A percentile compares a stretch with the other conserved stretches of the same genome.
These are phyloP conservation scores for Termitomyces heimii DNA, from an alignment of 768 basidiomycete genomes.

Conservation along the genomic window DNA sequence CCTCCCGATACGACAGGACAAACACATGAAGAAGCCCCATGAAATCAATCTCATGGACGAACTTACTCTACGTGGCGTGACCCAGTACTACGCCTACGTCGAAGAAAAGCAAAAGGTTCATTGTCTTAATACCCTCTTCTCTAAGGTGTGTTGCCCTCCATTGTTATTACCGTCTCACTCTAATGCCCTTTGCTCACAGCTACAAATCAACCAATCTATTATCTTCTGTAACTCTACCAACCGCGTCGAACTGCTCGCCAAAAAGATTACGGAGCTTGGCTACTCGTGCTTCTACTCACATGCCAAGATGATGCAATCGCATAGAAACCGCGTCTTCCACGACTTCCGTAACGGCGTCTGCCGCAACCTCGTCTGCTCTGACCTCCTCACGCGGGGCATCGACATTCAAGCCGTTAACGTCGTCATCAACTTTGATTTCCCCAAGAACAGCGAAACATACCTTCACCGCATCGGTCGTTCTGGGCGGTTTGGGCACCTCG, in stretches of 20 bases:
- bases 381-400: slow-evolving; percentile 97
- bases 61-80: slow-evolving; percentile 96
- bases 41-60: slow-evolving; percentile 99
- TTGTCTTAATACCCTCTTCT: slow-evolving; percentile 98
- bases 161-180: neutral
- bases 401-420: slow-evolving; percentile 99
- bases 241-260: slow-evolving; percentile 97
- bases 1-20: slow-evolving; percentile 50
- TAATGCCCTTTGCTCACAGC: slow-evolving; percentile 36
- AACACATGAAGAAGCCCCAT: slow-evolving; percentile 93
- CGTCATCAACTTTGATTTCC: slow-evolving; percentile 99
- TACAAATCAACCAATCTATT: slow-evolving; percentile 99
- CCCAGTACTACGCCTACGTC: slow-evolving; percentile 99
- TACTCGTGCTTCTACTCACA: slow-evolving; percentile 99
- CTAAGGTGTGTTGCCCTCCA: slow-evolving; percentile 57
- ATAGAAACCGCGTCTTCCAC: slow-evolving; percentile 99
- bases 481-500: slow-evolving; percentile 95
- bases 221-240: slow-evolving; percentile 99
- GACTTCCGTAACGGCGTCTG: slow-evolving; percentile 98
- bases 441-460: slow-evolving; percentile 98
- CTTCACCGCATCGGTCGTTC: slow-evolving; percentile 98
- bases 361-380: slow-evolving; percentile 96
- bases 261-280: slow-evolving; percentile 98
- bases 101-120: slow-evolving; percentile 99
- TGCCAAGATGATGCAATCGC: slow-evolving; percentile 98